Conservation (phyloP, 139 green algal species). For the Coelastrella sp. region DNA sequence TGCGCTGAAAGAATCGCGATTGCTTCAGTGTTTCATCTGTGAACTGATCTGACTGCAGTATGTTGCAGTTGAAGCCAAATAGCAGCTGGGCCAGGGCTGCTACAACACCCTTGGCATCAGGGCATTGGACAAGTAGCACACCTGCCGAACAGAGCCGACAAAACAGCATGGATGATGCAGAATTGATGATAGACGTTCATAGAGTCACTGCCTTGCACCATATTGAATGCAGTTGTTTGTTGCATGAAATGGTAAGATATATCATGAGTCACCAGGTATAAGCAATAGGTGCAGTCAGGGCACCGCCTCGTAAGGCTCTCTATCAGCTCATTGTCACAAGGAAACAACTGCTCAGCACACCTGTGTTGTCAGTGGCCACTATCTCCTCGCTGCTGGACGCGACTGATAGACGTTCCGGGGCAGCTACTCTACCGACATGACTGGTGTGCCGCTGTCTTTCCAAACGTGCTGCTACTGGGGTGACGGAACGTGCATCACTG, state of each 20-base stretch:
- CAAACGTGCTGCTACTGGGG: not conserved
- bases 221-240: not conserved
- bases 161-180: not conserved
- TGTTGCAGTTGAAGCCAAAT: slow-evolving; percentile 85
- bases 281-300: no score
- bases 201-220: not conserved
- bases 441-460: not conserved
- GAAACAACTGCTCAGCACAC: not conserved
- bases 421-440: not conserved
- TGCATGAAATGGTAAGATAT: no score
- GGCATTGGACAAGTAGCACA: slow-evolving; percentile 42
- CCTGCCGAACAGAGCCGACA: not conserved
- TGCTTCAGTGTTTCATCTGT: slow-evolving; percentile 33
- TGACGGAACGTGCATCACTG: not conserved
- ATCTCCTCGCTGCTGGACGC: slow-evolving; percentile 1
- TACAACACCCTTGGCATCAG: slow-evolving; percentile 38
- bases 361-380: not conserved
- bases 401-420: not conserved
- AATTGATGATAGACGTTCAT: no score
- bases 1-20: slow-evolving; percentile 73
- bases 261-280: no score
- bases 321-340: no score
- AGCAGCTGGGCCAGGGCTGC: slow-evolving; percentile 60
- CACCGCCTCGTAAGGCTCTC: no score
- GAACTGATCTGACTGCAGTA: slow-evolving; percentile 74